Evolutionary conservation across 805 yeast genomes (phyloP).

Genomic region (Myxozyma geophila): DNA sequence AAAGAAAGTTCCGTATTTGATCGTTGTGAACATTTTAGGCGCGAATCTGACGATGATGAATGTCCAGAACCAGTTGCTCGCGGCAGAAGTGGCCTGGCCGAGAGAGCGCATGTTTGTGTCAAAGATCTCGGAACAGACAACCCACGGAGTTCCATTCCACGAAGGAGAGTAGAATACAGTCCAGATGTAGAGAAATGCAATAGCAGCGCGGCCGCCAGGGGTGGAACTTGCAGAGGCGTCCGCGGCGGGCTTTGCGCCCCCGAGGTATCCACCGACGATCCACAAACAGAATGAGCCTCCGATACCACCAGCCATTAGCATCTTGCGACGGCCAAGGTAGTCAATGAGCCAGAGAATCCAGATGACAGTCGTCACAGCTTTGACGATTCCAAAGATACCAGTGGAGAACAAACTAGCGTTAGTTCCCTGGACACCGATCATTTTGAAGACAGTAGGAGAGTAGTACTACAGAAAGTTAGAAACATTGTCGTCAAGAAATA

Average conservation of each 20-base stretch:
- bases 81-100: slow-evolving; percentile 16
- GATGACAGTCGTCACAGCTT: slow-evolving; percentile 35
- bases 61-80: slow-evolving; percentile 27
- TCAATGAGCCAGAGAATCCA: slow-evolving; percentile 21
- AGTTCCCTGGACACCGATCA: slow-evolving; percentile 54
- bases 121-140: slow-evolving; percentile 19
- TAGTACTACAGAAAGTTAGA: slow-evolving; percentile 48
- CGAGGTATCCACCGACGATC: slow-evolving; percentile 7
- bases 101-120: slow-evolving; percentile 14
- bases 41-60: slow-evolving; percentile 24
- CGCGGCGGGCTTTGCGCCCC: slow-evolving; percentile 3
- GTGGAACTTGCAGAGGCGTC: slow-evolving; percentile 2
- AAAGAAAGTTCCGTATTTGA: neutral
- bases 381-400: slow-evolving; percentile 58
- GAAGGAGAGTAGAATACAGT: slow-evolving; percentile 11
- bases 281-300: neutral
- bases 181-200: slow-evolving; percentile 22
- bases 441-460: slow-evolving; percentile 55
- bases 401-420: slow-evolving; percentile 55
- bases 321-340: slow-evolving; percentile 14
- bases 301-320: slow-evolving; percentile 15
- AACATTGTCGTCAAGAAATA: neutral
- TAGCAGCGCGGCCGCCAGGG: slow-evolving; percentile 17
- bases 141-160: slow-evolving; percentile 24
- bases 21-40: slow-evolving; percentile 14